Base-by-base conservation (phyloP, 257 asterid species). In the Ligustrum vulgare region DNA sequence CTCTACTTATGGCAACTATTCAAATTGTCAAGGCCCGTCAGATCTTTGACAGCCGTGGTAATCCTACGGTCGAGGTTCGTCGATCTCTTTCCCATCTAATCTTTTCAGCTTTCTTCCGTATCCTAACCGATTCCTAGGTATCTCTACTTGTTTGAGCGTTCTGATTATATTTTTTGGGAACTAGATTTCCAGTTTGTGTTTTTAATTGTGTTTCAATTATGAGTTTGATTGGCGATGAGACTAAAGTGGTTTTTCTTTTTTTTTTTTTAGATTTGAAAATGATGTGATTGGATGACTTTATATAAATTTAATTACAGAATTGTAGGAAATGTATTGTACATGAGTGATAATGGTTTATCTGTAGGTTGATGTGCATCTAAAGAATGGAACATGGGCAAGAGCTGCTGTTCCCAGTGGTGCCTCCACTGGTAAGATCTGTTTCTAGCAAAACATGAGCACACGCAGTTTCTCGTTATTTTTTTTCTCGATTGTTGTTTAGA, bases 331-430 rank as follows among this genome's bases (percentile, higher is more conserved):
- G 8, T 60, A 25, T 60, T 25, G 67, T 23, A 60, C 8, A 25
- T 11, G 34, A 60, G 16, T 22, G 67, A 60, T 60, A 60, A 60
- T 60, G 6, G 67, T 60, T 60, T 60, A 23, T 23, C 20, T 77
- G 58, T 76, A 93, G 98, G 97, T 90, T 71, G 98, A 93, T 86
- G 82, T 85, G 36, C 76, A 28, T 84, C 83, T 86, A 13, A 85
- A 94, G 8, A 83, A 87, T 65, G 97, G 95, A 72, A 5, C 67
- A 20, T 84, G 56, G 11, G 92, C 93, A 4, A 89, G 98, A 84
- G 98, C 97, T 36, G 96, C 98, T 75, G 98, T 91, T 76, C 97
- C 97, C 4, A 93, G 98, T 49, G 98, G 98, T 34, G 98, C 98
- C 77, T 93, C 98, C 67, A 93, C 98, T 0, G 98, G 98, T 93